A percentile compares a stretch with the other conserved stretches of the same genome.
phyloP scores from a whole-genome alignment of 441 rosid genomes.

The Geranium incanum region DNA sequence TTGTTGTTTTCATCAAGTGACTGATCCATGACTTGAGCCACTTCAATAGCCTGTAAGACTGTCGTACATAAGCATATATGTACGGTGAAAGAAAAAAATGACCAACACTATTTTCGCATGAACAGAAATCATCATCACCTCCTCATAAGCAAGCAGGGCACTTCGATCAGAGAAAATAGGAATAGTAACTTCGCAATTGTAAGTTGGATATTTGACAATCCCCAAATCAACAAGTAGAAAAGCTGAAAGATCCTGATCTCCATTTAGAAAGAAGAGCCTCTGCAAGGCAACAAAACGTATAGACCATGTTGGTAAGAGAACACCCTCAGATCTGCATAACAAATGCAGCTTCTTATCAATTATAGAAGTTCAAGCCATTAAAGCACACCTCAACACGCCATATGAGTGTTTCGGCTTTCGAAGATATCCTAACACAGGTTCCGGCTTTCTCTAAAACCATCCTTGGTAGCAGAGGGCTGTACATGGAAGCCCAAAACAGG shows the following conservation, averaged over 20 bases:
- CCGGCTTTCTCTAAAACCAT: slow-evolving; percentile 51
- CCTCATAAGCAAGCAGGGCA: slow-evolving; percentile 76
- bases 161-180: slow-evolving; percentile 45
- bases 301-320: slow-evolving; percentile 9
- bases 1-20: slow-evolving; percentile 55
- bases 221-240: slow-evolving; percentile 82
- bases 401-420: slow-evolving; percentile 53
- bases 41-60: slow-evolving; percentile 69
- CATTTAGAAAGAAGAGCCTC: slow-evolving; percentile 90
- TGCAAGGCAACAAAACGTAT: slow-evolving; percentile 32
- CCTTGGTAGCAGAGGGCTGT: slow-evolving; percentile 44
- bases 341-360: background rate
- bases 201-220: slow-evolving; percentile 64
- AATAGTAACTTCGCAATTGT: slow-evolving; percentile 53
- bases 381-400: slow-evolving; percentile 91
- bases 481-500: slow-evolving; percentile 20
- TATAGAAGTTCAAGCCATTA: background rate
- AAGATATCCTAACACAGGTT: slow-evolving; percentile 45
- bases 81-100: slow-evolving; percentile 18
- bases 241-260: slow-evolving; percentile 75
- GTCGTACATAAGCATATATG: slow-evolving; percentile 16
- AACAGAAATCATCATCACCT: slow-evolving; percentile 45
- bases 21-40: slow-evolving; percentile 83
- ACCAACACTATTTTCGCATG: slow-evolving; percentile 10
- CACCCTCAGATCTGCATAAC: slow-evolving; percentile 3